phyloP scores from a whole-genome alignment of 2,329 filamentous ascomycete genomes.

The Penicillium sp. region DNA sequence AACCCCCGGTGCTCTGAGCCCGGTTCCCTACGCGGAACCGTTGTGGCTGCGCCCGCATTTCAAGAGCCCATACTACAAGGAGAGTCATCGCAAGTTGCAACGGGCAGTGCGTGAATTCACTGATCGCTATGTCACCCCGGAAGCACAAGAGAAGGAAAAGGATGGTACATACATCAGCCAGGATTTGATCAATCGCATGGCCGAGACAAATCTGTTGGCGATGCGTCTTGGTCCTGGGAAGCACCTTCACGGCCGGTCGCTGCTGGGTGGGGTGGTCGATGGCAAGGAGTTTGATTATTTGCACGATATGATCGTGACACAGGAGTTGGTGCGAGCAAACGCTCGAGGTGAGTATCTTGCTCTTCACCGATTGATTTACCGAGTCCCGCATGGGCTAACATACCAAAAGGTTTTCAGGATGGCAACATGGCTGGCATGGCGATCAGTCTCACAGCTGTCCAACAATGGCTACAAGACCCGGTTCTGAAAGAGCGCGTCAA shows the following conservation, averaged over 20 bases:
- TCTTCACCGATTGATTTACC: too few species aligned
- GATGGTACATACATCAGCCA: conserved; percentile 64
- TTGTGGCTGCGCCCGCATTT: conserved; percentile 73
- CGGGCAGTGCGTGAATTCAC: conserved; percentile 66
- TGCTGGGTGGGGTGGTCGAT: conserved; percentile 64
- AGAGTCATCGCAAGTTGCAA: conserved; percentile 64
- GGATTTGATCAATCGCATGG: conserved; percentile 71
- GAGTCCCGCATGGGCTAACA: too few species aligned
- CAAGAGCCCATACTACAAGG: conserved; percentile 73
- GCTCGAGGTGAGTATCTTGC: conserved; percentile 48
- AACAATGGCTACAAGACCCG: conserved; percentile 68
- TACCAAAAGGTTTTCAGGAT: conserved; percentile 64
- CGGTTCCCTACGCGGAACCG: conserved; percentile 78
- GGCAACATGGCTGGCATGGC: conserved; percentile 84
- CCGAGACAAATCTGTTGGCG: conserved; percentile 65
- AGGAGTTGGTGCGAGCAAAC: conserved; percentile 66
- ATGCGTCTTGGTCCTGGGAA: conserved; percentile 80
- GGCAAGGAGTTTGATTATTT: conserved; percentile 83
- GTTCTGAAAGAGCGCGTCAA: conserved; percentile 61
- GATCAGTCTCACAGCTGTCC: conserved; percentile 71
- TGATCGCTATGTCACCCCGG: conserved; percentile 63
- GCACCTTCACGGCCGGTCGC: conserved; percentile 65
- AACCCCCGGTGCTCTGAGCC: conserved; percentile 63
- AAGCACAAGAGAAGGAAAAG: conserved; percentile 69
- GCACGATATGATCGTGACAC: conserved; percentile 69